Conservation (phyloP, 129 eudicot species). For the Ambrosia artemisiifolia region DNA sequence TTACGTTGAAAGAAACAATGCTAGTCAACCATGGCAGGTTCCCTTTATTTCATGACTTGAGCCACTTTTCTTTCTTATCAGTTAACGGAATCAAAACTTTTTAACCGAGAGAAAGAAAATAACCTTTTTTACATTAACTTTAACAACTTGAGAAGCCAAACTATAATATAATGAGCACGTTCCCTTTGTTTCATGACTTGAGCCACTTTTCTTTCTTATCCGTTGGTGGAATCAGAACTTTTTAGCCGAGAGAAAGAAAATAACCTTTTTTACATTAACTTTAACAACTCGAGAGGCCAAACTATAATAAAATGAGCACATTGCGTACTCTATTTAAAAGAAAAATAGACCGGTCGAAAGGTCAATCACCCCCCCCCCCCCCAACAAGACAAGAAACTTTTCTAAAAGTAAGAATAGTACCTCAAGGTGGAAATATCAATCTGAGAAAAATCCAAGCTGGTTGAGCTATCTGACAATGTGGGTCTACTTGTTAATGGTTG, state of each 20-base stretch:
- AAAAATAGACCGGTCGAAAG: no score
- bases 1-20: no score
- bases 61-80: background rate
- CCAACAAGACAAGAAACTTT: background rate
- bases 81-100: no score
- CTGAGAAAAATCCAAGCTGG: constrained; percentile 84
- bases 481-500: constrained; percentile 53
- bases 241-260: background rate
- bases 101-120: background rate
- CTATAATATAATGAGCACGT: background rate
- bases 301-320: background rate
- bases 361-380: background rate
- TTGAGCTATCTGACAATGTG: constrained; percentile 45
- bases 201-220: background rate
- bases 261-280: background rate
- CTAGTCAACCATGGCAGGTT: background rate
- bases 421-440: constrained; percentile 69
- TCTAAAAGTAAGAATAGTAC: constrained; percentile 29
- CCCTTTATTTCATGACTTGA: background rate
- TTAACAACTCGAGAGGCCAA: background rate
- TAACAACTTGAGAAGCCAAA: background rate
- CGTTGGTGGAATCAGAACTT: background rate
- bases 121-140: background rate
- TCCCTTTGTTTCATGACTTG: background rate
- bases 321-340: background rate